phyloP scores from a whole-genome alignment of 2,329 filamentous ascomycete species.

The Clonostachys rosea region DNA sequence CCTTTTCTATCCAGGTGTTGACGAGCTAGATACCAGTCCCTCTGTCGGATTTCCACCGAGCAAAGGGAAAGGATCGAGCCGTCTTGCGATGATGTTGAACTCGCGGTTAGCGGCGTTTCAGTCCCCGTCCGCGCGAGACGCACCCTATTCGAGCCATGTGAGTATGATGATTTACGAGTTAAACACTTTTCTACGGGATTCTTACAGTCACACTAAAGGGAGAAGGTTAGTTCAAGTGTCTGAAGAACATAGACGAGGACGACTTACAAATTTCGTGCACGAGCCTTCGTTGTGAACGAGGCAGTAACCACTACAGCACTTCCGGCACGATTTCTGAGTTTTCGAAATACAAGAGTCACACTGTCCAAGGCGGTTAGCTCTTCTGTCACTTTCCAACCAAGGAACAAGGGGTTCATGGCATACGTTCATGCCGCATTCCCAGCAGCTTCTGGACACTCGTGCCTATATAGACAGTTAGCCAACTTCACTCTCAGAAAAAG shows the following conservation, averaged over 20 bases:
- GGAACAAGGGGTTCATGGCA: background rate
- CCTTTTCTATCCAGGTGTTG: no score
- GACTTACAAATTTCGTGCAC: slow-evolving; percentile 52
- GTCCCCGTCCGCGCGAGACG: slow-evolving; percentile 23
- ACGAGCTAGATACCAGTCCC: no score
- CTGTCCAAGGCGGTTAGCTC: slow-evolving; percentile 29
- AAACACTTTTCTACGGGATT: background rate
- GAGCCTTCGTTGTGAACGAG: slow-evolving; percentile 79
- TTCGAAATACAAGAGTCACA: slow-evolving; percentile 70
- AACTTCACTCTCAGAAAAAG: background rate
- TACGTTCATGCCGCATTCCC: slow-evolving; percentile 70
- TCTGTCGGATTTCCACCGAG: no score
- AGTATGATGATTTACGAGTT: slow-evolving; percentile 1
- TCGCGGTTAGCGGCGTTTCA: slow-evolving; percentile 14
- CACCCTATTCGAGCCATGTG: slow-evolving; percentile 15
- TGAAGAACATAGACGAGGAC: background rate
- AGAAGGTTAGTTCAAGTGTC: slow-evolving; percentile 16
- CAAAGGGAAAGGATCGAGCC: no score
- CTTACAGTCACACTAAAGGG: slow-evolving; percentile 41
- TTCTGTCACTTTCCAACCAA: background rate
- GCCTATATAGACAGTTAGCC: background rate
- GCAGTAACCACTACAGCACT: slow-evolving; percentile 78
- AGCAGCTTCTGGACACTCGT: slow-evolving; percentile 67
- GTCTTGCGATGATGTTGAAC: no score
- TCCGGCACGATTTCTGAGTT: slow-evolving; percentile 67